Percentiles rank a stretch among this genome's conserved stretches.
Evolutionary conservation across 495 filamentous ascomycete genomes (phyloP).

Genomic region (Pyrenula massariospora): DNA sequence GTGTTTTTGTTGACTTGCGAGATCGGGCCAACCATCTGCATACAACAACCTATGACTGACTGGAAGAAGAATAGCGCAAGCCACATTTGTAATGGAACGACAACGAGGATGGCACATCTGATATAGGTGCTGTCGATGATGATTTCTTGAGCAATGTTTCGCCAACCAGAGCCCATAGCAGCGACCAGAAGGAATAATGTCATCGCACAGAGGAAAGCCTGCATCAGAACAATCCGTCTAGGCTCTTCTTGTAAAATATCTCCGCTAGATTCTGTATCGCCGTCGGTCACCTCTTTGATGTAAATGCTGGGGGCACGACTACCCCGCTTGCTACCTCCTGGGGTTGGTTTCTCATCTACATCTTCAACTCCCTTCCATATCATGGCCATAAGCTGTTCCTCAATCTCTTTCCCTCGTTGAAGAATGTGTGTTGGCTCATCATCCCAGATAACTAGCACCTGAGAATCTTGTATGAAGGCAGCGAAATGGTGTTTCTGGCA

Average conservation of each 20-base stretch:
- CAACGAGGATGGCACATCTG: slow-evolving; percentile 33
- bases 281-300: slow-evolving; percentile 17
- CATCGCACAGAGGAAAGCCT: slow-evolving; percentile 32
- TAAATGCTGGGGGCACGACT: slow-evolving; percentile 8
- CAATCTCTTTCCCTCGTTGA: slow-evolving; percentile 32
- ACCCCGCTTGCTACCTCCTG: slow-evolving; percentile 11
- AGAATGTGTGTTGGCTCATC: slow-evolving; percentile 46
- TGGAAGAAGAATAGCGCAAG: slow-evolving; percentile 49
- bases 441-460: slow-evolving; percentile 53
- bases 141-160: slow-evolving; percentile 39
- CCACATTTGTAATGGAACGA: slow-evolving; percentile 40
- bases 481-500: slow-evolving; percentile 57
- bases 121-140: slow-evolving; percentile 33
- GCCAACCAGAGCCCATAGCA: slow-evolving; percentile 44
- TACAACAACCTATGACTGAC: slow-evolving; percentile 39
- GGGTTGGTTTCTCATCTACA: slow-evolving; percentile 17
- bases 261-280: slow-evolving; percentile 15
- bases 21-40: slow-evolving; percentile 49
- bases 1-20: slow-evolving; percentile 42
- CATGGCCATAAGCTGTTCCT: slow-evolving; percentile 39
- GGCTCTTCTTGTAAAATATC: slow-evolving; percentile 22
- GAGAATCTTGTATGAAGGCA: slow-evolving; percentile 49
- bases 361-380: slow-evolving; percentile 36
- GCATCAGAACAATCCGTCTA: slow-evolving; percentile 35
- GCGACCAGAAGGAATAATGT: slow-evolving; percentile 38